A percentile compares a stretch with the other conserved stretches of the same genome.
Conservation (phyloP, 2,329 filamentous ascomycete genomes). For the Clonostachys sp. region DNA sequence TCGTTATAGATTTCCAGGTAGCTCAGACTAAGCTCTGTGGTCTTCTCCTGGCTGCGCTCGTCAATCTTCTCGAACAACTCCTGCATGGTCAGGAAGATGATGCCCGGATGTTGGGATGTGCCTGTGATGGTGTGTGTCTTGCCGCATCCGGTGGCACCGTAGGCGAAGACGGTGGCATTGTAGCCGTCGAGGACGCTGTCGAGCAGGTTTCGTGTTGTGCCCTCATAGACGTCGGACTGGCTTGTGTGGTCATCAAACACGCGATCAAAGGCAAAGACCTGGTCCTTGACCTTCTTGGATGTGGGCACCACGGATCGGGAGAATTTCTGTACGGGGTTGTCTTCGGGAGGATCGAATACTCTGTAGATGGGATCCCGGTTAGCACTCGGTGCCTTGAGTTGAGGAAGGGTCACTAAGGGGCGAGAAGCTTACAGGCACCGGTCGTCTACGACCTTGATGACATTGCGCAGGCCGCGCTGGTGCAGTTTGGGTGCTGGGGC, state of each 20-base stretch:
- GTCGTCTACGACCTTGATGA: conserved; percentile 95
- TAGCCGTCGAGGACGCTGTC: conserved; percentile 96
- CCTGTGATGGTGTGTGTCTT: conserved; percentile 98
- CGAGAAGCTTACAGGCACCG: conserved; percentile 72
- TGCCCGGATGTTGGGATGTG: conserved; percentile 86
- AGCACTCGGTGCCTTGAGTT: background rate
- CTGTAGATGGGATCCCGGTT: conserved; percentile 36
- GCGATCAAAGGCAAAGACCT: conserved; percentile 93
- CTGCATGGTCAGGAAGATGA: conserved; percentile 99
- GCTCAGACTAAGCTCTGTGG: conserved; percentile 84
- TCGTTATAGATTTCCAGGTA: conserved; percentile 99
- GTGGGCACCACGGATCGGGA: conserved; percentile 74
- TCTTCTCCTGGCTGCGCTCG: conserved; percentile 82
- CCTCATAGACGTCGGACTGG: conserved; percentile 91
- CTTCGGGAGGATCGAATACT: conserved; percentile 95
- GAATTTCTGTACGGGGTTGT: conserved; percentile 86
- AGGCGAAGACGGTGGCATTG: conserved; percentile 98
- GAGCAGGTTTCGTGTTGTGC: conserved; percentile 82
- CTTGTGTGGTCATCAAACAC: conserved; percentile 95
- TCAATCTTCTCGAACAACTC: conserved; percentile 94
- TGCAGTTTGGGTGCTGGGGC: conserved; percentile 79
- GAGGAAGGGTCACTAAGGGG: background rate
- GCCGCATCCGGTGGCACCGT: conserved; percentile 94
- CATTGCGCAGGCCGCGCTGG: conserved; percentile 80
- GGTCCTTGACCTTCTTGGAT: conserved; percentile 93